Conservation (phyloP, 1,284 basidiomycete species). For the Tremellales sp. region DNA sequence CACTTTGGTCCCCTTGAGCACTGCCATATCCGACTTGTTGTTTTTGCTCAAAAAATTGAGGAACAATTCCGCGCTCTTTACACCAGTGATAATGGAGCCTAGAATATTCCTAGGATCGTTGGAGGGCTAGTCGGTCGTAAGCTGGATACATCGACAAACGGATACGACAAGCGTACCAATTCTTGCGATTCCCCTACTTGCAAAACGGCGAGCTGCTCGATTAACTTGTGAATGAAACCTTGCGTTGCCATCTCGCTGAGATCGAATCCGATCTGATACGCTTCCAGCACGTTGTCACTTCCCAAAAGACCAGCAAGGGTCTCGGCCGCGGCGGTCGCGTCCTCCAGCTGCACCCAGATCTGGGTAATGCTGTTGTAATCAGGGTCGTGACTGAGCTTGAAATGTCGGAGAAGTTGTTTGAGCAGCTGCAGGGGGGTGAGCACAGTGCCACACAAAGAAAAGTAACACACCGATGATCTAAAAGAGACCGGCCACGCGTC, state of each 20-base stretch:
- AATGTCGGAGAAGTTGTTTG: constrained; percentile 67
- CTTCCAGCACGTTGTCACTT: constrained; percentile 59
- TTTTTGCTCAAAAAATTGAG: constrained; percentile 90
- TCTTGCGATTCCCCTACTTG: too few species aligned
- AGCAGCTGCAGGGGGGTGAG: constrained; percentile 47
- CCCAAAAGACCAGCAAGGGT: constrained; percentile 38
- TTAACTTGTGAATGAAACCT: constrained; percentile 70
- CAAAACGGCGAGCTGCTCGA: too few species aligned
- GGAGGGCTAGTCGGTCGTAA: constrained; percentile 50
- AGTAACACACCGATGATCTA: constrained; percentile 56
- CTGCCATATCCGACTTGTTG: constrained; percentile 84
- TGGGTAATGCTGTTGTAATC: constrained; percentile 76
- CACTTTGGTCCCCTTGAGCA: constrained; percentile 88
- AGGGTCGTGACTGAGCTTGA: constrained; percentile 64
- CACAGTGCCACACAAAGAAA: neutral
- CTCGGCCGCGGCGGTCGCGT: constrained; percentile 56
- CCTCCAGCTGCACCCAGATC: constrained; percentile 79
- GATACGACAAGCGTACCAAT: too few species aligned
- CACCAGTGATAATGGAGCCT: constrained; percentile 76
- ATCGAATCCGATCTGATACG: constrained; percentile 92
- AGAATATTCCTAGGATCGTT: constrained; percentile 42
- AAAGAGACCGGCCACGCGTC: constrained; percentile 42
- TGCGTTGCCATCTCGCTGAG: constrained; percentile 87
- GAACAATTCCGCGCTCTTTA: constrained; percentile 84
- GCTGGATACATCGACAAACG: too few species aligned